Percentiles rank a stretch among this genome's conserved stretches.
Evolutionary conservation across 768 basidiomycete species (phyloP).

Genomic region (Rhodocollybia butyracea): DNA sequence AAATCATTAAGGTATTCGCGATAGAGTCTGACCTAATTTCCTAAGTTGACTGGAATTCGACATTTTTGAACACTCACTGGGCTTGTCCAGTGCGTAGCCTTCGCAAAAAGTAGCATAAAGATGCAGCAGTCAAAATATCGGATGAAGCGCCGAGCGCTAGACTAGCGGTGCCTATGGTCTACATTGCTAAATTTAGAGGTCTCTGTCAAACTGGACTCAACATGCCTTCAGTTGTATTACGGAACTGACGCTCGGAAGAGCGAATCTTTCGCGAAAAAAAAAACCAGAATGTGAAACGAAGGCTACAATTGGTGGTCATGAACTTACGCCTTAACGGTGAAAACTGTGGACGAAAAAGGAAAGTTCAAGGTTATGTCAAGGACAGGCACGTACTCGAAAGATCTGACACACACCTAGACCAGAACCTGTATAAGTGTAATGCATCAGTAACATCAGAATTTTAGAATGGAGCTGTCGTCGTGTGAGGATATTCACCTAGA

Average conservation of each 20-base stretch:
- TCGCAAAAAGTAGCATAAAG: neutral
- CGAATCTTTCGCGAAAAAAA: neutral
- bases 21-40: neutral
- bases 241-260: neutral
- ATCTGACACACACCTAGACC: too few relatives aligned
- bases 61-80: neutral
- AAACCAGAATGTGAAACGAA: neutral
- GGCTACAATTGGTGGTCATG: neutral
- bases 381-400: too few relatives aligned
- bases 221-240: neutral
- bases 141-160: neutral
- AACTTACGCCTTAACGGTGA: conserved; percentile 1
- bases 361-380: too few relatives aligned
- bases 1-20: neutral
- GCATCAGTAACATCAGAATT: too few relatives aligned
- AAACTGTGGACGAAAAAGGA: neutral
- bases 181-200: neutral
- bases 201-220: neutral
- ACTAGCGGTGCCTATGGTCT: neutral
- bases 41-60: too few relatives aligned
- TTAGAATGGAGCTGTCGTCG: too few relatives aligned
- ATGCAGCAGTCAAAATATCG: neutral
- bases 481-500: neutral
- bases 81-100: neutral
- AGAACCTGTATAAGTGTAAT: too few relatives aligned